These are phyloP conservation scores for Microsporum canis DNA, from an alignment of 2,329 filamentous ascomycete genomes.

Conservation along the genomic window DNA sequence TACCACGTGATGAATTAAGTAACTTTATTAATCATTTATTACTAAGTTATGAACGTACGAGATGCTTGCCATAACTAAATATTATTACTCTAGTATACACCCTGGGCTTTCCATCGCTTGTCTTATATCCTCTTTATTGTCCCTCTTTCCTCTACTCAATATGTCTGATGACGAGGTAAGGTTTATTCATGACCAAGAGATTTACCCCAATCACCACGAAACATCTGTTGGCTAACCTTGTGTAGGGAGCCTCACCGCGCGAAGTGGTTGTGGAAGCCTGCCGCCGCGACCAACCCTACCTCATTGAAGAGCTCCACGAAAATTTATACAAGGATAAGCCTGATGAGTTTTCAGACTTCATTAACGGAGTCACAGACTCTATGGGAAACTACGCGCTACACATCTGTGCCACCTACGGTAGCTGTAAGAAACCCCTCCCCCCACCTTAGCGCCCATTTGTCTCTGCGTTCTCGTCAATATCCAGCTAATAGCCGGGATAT, in stretches of 20 bases:
- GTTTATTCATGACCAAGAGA: neutral
- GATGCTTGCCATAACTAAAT: too few species aligned
- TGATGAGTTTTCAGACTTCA: slow-evolving; percentile 57
- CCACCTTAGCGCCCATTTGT: neutral
- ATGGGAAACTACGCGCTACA: slow-evolving; percentile 85
- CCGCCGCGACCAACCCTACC: slow-evolving; percentile 80
- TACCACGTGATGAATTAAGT: too few species aligned
- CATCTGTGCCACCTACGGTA: slow-evolving; percentile 72
- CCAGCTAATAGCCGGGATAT: neutral
- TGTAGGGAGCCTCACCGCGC: slow-evolving; percentile 67
- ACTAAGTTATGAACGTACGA: too few species aligned
- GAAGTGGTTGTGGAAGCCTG: slow-evolving; percentile 88
- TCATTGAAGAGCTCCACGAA: slow-evolving; percentile 61
- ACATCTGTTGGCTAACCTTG: slow-evolving; percentile 4
- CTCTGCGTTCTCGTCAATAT: neutral
- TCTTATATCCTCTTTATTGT: neutral
- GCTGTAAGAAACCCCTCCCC: slow-evolving; percentile 51
- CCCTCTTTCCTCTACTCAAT: neutral
- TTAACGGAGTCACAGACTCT: slow-evolving; percentile 77
- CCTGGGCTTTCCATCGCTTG: neutral
- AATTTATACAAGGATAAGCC: slow-evolving; percentile 46
- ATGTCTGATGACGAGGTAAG: slow-evolving; percentile 37
- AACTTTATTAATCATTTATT: too few species aligned
- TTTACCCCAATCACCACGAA: slow-evolving; percentile 5
- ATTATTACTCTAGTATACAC: too few species aligned